Percentiles rank a stretch among this genome's conserved stretches.
Evolutionary conservation across 352 stramenopile genomes (phyloP).

Genomic region (Pythium plurisporium): DNA sequence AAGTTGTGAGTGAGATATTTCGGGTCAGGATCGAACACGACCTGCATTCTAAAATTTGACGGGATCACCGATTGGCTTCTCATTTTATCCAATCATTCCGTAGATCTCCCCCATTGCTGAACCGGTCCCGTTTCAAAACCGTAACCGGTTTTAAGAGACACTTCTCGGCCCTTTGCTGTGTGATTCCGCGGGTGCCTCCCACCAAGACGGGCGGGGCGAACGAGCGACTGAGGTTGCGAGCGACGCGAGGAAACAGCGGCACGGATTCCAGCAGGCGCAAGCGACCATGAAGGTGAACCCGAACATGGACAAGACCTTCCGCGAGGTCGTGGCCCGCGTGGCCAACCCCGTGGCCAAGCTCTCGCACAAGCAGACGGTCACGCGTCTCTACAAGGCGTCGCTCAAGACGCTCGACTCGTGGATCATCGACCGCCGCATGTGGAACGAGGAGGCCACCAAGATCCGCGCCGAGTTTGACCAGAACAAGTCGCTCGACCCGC

Average conservation of each 20-base stretch:
- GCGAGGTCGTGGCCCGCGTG: slow-evolving; percentile 73
- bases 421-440: slow-evolving; percentile 94
- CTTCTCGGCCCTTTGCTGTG: neutral
- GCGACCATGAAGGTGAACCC: slow-evolving; percentile 70
- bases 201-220: no score
- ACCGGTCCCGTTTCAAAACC: slow-evolving; percentile 10
- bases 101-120: neutral
- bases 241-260: neutral
- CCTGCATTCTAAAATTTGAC: no score
- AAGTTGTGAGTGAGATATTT: no score
- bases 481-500: slow-evolving; percentile 48
- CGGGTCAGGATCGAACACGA: no score
- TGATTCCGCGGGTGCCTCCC: slow-evolving; percentile 4
- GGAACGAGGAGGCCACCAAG: slow-evolving; percentile 92
- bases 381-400: slow-evolving; percentile 93
- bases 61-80: neutral
- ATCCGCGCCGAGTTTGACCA: slow-evolving; percentile 92
- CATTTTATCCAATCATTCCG: neutral
- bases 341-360: slow-evolving; percentile 55
- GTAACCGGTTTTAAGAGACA: slow-evolving; percentile 21
- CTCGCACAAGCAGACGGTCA: slow-evolving; percentile 87
- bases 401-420: slow-evolving; percentile 93
- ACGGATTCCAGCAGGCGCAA: neutral
- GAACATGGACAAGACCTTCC: slow-evolving; percentile 85
- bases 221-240: slow-evolving; percentile 2